Base-by-base conservation (phyloP, 805 yeast genomes). In the Candida sphagnicola region DNA sequence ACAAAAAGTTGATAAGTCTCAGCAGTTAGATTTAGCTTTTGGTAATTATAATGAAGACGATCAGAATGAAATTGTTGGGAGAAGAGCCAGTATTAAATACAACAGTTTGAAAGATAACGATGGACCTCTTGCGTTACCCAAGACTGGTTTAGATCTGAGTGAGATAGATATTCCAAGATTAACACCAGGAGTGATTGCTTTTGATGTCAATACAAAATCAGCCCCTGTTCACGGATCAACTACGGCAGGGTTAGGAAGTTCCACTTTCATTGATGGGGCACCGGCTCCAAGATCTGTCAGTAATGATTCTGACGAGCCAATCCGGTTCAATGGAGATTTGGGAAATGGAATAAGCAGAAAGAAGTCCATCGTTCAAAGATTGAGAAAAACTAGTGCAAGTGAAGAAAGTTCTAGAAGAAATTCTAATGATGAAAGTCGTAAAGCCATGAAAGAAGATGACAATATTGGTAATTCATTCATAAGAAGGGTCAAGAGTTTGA, bases 251-350 rank as follows among this genome's bases (percentile, higher is more conserved):
- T 72, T 93, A 31, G 99, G 99, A 2, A 77, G 91, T 1, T 76
- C 96, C 2, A 91, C 99, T 0, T 91, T 91, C 57, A 58, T 91
- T 44, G 96, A 93, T 59, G 99, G 99, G 25, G 93, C 97, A 0
- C 98, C 98, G 11, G 99, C 97, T 4, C 72, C 75, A 62, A 82
- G 39, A 59, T 62, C 50, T 12, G 48, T 40, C 4, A 43, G 35
- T 16, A 32, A 35, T n/a, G 54, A 53, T 11, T 66, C 65, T 15
- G 57, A 56, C 12, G 52, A 59, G 36, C 46, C 52, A 31, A 46
- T 43, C 18, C 34, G 50, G n/a, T 43, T 41, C 34, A 52, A 47
- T 19, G 61, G 72, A 14, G n/a, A n/a, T n/a, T n/a, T n/a, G n/a
- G n/a, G n/a, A n/a, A 13, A 8, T 13, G 81, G 80, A 1, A 62